A percentile compares a stretch with the other conserved stretches of the same genome.
phyloP scores from a whole-genome alignment of 1,284 basidiomycete species.

The Ceratobasidium sp. region DNA sequence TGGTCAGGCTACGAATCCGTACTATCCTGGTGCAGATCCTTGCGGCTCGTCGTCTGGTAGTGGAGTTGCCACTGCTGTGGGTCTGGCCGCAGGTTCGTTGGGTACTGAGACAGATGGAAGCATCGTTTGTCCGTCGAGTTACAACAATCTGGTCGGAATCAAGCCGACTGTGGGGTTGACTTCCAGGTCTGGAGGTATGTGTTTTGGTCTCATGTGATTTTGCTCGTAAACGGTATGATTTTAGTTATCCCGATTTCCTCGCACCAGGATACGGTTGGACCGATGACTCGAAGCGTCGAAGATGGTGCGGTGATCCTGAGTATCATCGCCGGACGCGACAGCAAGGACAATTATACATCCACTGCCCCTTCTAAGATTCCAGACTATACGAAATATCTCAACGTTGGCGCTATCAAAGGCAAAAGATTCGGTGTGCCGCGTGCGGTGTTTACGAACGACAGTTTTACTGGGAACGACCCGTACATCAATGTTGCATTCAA shows the following conservation, averaged over 20 bases:
- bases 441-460: slow-evolving; percentile 33
- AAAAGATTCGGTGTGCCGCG: slow-evolving; percentile 66
- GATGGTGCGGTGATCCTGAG: slow-evolving; percentile 66
- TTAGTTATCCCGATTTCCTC: slow-evolving; percentile 66
- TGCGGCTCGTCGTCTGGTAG: slow-evolving; percentile 72
- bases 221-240: background rate
- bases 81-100: slow-evolving; percentile 54
- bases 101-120: slow-evolving; percentile 55
- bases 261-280: slow-evolving; percentile 71
- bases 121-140: slow-evolving; percentile 60
- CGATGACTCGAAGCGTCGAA: slow-evolving; percentile 63
- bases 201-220: background rate
- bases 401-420: slow-evolving; percentile 59
- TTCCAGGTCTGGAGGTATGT: slow-evolving; percentile 65
- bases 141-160: slow-evolving; percentile 62
- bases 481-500: slow-evolving; percentile 54
- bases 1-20: slow-evolving; percentile 67
- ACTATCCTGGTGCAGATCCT: slow-evolving; percentile 66
- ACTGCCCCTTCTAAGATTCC: slow-evolving; percentile 62
- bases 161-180: slow-evolving; percentile 69
- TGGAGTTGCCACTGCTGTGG: slow-evolving; percentile 67
- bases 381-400: slow-evolving; percentile 62
- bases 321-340: slow-evolving; percentile 65
- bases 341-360: slow-evolving; percentile 66
- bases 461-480: slow-evolving; percentile 34